These are phyloP conservation scores for Talaromyces piceae DNA, from an alignment of 2,329 filamentous ascomycete genomes.

Conservation along the genomic window DNA sequence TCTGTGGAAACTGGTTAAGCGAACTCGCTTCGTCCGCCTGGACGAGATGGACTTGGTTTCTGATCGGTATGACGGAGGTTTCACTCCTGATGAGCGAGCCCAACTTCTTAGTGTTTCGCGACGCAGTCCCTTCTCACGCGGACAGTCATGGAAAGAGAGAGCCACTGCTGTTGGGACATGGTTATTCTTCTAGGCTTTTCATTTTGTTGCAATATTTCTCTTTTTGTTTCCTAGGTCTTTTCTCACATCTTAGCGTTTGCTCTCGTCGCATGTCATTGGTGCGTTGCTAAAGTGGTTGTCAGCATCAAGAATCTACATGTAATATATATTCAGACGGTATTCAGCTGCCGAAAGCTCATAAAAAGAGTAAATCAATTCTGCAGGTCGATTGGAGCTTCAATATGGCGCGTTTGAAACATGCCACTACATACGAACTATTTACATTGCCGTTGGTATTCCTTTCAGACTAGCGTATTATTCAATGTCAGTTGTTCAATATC, in stretches of 20 bases:
- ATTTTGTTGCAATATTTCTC: too few species aligned
- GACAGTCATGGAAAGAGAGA: constrained; percentile 16
- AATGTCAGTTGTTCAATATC: background rate
- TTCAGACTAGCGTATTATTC: background rate
- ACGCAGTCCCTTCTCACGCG: constrained; percentile 11
- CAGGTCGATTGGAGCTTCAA: too few species aligned
- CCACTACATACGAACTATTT: too few species aligned
- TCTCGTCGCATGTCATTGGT: background rate
- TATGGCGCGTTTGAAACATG: too few species aligned
- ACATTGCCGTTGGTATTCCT: too few species aligned
- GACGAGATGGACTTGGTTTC: constrained; percentile 47
- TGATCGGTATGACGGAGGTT: constrained; percentile 29
- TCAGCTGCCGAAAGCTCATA: too few species aligned
- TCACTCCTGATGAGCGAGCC: constrained; percentile 8
- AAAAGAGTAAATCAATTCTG: too few species aligned
- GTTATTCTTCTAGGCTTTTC: constrained; percentile 27
- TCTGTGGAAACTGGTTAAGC: constrained; percentile 48
- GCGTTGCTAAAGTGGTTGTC: too few species aligned
- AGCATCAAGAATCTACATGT: too few species aligned
- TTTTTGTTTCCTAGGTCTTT: background rate
- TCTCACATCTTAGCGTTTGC: background rate
- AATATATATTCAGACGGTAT: too few species aligned
- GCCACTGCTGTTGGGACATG: constrained; percentile 30
- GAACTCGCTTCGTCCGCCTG: constrained; percentile 39
- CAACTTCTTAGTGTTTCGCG: constrained; percentile 4